Conservation (phyloP, 805 yeast genomes). For the Yamadazyma kitorensis region DNA sequence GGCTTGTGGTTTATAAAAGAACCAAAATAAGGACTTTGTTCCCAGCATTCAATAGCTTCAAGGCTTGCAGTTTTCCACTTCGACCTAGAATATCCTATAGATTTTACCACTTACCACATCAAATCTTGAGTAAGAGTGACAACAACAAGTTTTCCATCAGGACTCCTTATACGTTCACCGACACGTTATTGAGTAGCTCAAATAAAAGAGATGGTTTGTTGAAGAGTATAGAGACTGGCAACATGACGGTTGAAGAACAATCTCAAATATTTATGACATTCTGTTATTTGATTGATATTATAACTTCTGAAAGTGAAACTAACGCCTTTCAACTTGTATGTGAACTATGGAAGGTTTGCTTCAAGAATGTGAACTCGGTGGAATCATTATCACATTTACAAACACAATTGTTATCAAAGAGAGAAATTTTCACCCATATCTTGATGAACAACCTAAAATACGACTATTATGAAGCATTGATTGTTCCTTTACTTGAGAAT, state of each 20-base stretch:
- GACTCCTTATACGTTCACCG: slow-evolving; percentile 1
- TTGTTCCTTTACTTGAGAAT: slow-evolving; percentile 17
- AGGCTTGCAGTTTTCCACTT: too few relatives aligned
- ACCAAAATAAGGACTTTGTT: too few relatives aligned
- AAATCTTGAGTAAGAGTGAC: too few relatives aligned
- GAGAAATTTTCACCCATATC: slow-evolving; percentile 22
- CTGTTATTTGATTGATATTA: slow-evolving; percentile 18
- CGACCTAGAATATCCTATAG: too few relatives aligned
- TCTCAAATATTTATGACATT: neutral
- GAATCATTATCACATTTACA: slow-evolving; percentile 14
- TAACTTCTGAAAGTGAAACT: neutral
- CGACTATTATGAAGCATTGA: slow-evolving; percentile 16
- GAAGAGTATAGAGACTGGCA: too few relatives aligned
- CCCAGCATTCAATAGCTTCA: too few relatives aligned
- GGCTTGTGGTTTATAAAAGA: too few relatives aligned
- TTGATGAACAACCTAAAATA: slow-evolving; percentile 26
- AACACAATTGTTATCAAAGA: slow-evolving; percentile 14
- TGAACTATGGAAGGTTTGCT: slow-evolving; percentile 23
- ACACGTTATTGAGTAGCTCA: slow-evolving; percentile 2
- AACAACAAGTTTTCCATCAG: neutral
- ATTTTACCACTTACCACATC: too few relatives aligned
- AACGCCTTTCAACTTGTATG: slow-evolving; percentile 9
- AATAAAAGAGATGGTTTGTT: too few relatives aligned
- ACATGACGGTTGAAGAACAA: neutral
- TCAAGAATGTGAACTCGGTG: slow-evolving; percentile 8